Evolutionary conservation across 1,284 basidiomycete genomes (phyloP), one percentile per base, ranked within the genome.

Genomic region (Rhodotorula sp.): DNA sequence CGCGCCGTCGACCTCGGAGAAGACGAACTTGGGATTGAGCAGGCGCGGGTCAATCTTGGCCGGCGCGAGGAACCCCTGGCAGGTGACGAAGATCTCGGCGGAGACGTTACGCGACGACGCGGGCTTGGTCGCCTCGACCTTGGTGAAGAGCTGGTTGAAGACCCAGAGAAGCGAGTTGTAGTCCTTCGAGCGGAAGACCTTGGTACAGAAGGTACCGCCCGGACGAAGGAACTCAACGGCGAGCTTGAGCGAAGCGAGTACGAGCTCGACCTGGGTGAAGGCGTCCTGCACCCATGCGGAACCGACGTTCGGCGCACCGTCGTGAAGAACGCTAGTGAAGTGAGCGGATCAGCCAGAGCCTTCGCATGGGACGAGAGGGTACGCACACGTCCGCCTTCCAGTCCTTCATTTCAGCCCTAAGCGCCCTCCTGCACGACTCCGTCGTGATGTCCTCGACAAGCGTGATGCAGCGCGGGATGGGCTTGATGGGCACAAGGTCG

Each of bases 131-230:
- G 97, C 97, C 83, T 99, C 97, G 46, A 99, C 97, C 81, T 90
- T 93, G 66, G 87, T 88, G 83, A 99, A 99, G 54, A 99, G 85
- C 84, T 99, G 97, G 78, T 90, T 91, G 84, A 99, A 99, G 34
- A 99, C 96, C 95, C 97, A 99, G 79, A 99, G 89, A 73, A 99
- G 88, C 80, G 91, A 94, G 85, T 99, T 99, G 84, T 99, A 99
- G 82, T 99, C 97, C 75, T 90, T 92, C 83, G 94, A 97, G 75
- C 97, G 89, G 87, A 99, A 99, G 70, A 99, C 94, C 84, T 99
- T 99, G 48, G 97, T 98, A 55, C 99, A 91, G 81, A 99, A 99
- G 37, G 90, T 92, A 66, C 95, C 95, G 53, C 96, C 97, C 81
- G 95, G 94, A 58, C 86, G 84, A 72, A 99, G 86, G 81, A 99